Base-by-base conservation (phyloP, 2,329 filamentous ascomycete genomes). In the Diaporthe helianthi region DNA sequence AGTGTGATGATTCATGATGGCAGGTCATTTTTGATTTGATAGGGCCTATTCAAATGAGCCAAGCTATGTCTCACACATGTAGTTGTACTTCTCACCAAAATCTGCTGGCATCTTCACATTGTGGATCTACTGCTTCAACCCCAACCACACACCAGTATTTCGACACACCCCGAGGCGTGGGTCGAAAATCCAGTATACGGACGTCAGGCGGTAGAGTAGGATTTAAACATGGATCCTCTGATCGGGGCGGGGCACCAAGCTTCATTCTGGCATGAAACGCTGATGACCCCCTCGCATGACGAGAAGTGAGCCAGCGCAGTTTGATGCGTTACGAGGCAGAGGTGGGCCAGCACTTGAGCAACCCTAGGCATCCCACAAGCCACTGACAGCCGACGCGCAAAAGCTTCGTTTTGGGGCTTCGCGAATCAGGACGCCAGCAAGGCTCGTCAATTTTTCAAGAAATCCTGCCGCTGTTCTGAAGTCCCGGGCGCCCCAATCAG, bases 1-100 rank as follows among this genome's bases (percentile, higher is more conserved):
- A 47, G 26, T 36, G 12, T 63, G 41, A 63, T 63, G 58, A 63
- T 24, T 63, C 58, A 63, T 49, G 58, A 63, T 17, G 44, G 58
- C 58, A n/a, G 29, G 44, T 8, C 29, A 19, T 15, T 63, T 12
- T 33, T 49, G n/a, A 33, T 63, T 49, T 10, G 58, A 49, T 26
- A 63, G 19, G 58, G n/a, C 44, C 12, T n/a, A 33, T 19, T 8
- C 9, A 29, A 49, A 24, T 49, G 44, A 49, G 33, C 31, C 36
- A 49, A 44, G 47, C 36, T 13, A 19, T 63, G 41, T 63, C 58
- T 49, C 58, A 49, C 58, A 10, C 58, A 24, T 15, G 31, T 10
- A 2, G 19, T 15, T 31, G 24, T 31, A 31, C 55, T 9, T 8
- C 38, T 46, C 38, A 46, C 29, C 8, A 17, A 46, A 19, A 2